Percentiles rank a stretch among this genome's conserved stretches.
phyloP scores from a whole-genome alignment of 2,329 filamentous ascomycete genomes.

The Beauveria australis region DNA sequence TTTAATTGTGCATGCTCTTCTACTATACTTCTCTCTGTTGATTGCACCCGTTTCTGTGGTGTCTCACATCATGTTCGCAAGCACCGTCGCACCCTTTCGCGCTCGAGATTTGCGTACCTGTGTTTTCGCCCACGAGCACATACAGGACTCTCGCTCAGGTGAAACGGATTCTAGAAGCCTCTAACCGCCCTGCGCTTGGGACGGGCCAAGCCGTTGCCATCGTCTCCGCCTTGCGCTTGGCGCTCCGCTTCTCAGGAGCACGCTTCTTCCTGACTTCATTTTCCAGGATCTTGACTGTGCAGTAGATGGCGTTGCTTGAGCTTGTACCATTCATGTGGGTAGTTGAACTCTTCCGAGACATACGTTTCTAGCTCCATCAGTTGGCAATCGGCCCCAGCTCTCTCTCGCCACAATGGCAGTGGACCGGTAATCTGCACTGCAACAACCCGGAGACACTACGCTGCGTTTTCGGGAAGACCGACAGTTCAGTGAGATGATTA shows the following conservation, averaged over 20 bases:
- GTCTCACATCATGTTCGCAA: too few species aligned
- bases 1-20: too few species aligned
- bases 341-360: background rate
- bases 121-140: constrained; percentile 54
- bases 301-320: too few species aligned
- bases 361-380: background rate
- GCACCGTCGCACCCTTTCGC: too few species aligned
- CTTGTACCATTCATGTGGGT: too few species aligned
- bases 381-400: too few species aligned
- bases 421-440: background rate
- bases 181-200: constrained; percentile 77
- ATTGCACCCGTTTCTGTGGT: too few species aligned
- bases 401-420: background rate
- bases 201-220: constrained; percentile 56
- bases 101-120: constrained; percentile 38
- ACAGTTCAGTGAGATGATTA: background rate
- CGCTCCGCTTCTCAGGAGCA: constrained; percentile 62
- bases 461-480: background rate
- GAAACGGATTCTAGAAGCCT: constrained; percentile 80
- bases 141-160: constrained; percentile 60
- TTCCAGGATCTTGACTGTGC: too few species aligned
- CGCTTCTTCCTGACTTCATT: constrained; percentile 52
- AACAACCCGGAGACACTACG: background rate
- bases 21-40: too few species aligned
- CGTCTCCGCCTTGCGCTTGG: constrained; percentile 67